Base-by-base conservation (phyloP, 202 grass and related monocot species). In the Carex arenaria region DNA sequence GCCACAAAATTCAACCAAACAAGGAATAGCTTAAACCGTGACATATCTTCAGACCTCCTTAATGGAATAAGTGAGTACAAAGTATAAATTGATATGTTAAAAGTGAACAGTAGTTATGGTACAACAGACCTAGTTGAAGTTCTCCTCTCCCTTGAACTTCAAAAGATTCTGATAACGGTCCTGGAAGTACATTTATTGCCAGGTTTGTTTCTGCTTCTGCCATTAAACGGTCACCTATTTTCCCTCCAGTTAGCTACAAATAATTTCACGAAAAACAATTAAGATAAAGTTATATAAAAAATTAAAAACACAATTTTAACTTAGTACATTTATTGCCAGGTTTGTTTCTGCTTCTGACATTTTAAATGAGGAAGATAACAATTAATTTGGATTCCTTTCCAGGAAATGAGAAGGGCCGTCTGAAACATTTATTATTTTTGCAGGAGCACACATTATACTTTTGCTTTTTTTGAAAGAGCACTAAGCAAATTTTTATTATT, bases 81-180 rank as follows among this genome's bases (percentile, higher is more conserved):
- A 38, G 15, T 52, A 56, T 2, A n/a, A 56, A 57, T 26, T 38
- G 13, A 57, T 59, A 38, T 59, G 51, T 36, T 38, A 66, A 66
- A 54, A 65, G 26, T 32, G 7, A 57, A 57, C 7, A 11, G 15
- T 56, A 59, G 0, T 38, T 57, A 36, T 30, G 73, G 30, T 38
- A 60, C 65, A 67, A 10, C 82, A 80, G 26, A 98, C 95, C 95
- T 91, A 98, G 85, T 86, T 98, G 95, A 91, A 98, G 95, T 71
- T 98, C 95, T 60, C 95, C 95, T 85, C 95, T 95, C 86, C 95
- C 95, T 90, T 95, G 95, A 93, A 98, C 95, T 95, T 98, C 95
- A 90, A 85, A 98, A 80, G 95, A 95, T 88, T 98, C 95, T 87
- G 95, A 93, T 83, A 98, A 82, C 75, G 83, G 91, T 81, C 93